A percentile compares a stretch with the other conserved stretches of the same genome.
Evolutionary conservation across 2,329 filamentous ascomycete species (phyloP).

Genomic region (Stachybotrys chlorohalonatus): DNA sequence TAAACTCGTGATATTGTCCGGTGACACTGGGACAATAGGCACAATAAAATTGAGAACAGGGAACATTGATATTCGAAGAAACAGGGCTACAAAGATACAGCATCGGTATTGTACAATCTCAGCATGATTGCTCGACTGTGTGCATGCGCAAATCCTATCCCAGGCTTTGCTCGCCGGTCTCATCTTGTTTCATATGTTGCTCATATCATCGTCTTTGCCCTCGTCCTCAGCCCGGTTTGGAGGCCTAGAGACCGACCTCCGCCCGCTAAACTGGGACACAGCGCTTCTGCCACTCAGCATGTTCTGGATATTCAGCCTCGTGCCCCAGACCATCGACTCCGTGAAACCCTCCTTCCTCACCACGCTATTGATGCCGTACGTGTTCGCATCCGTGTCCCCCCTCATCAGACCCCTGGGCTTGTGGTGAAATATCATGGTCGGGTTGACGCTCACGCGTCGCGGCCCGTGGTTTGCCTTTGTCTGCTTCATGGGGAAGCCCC

Average conservation of each 20-base stretch:
- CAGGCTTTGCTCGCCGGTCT: too few species aligned
- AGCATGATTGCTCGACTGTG: too few species aligned
- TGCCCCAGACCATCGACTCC: slow-evolving; percentile 22
- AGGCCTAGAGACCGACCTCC: background rate
- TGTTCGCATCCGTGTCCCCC: slow-evolving; percentile 22
- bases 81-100: too few species aligned
- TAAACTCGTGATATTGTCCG: too few species aligned
- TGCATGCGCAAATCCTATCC: too few species aligned
- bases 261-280: slow-evolving; percentile 12
- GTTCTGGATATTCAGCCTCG: slow-evolving; percentile 19
- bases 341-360: slow-evolving; percentile 18
- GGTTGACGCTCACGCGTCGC: slow-evolving; percentile 22
- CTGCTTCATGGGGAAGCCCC: background rate
- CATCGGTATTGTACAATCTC: too few species aligned
- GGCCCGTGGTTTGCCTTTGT: background rate
- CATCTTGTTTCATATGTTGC: background rate
- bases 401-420: slow-evolving; percentile 15
- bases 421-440: slow-evolving; percentile 24
- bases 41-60: too few species aligned
- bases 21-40: too few species aligned
- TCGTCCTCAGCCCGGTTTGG: background rate
- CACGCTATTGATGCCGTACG: slow-evolving; percentile 6
- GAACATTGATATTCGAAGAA: too few species aligned
- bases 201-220: background rate
- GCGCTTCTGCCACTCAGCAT: slow-evolving; percentile 15